phyloP scores from a whole-genome alignment of 495 filamentous ascomycete genomes.

The Hypoxylon cercidicola region DNA sequence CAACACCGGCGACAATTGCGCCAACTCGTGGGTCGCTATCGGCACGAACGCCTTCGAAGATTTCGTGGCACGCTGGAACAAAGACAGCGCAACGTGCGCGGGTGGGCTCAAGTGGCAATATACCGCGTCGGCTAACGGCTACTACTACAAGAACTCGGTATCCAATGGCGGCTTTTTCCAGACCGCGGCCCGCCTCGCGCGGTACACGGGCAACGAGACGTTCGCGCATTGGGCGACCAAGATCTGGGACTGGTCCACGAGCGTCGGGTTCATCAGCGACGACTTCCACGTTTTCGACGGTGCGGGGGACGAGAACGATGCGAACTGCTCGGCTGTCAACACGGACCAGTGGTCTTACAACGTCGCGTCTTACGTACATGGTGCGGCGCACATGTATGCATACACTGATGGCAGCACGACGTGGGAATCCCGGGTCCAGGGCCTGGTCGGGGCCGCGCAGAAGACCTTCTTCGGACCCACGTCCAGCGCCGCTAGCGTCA shows the following conservation, averaged over 20 bases:
- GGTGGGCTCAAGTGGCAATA: constrained; percentile 91
- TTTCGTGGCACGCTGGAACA: constrained; percentile 73
- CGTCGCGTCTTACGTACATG: constrained; percentile 75
- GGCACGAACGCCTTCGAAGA: constrained; percentile 81
- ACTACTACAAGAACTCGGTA: constrained; percentile 82
- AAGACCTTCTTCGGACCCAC: constrained; percentile 66
- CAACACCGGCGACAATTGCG: constrained; percentile 62
- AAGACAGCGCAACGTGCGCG: constrained; percentile 71
- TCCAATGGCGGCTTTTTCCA: constrained; percentile 84
- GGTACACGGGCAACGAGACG: constrained; percentile 79
- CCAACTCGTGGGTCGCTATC: constrained; percentile 78
- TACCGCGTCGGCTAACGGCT: constrained; percentile 78
- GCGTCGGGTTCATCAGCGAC: constrained; percentile 68
- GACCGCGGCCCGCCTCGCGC: constrained; percentile 76
- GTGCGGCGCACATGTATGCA: constrained; percentile 83
- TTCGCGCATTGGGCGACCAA: constrained; percentile 79
- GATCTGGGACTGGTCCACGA: constrained; percentile 74
- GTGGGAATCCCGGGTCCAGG: constrained; percentile 69
- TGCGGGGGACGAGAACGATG: constrained; percentile 64
- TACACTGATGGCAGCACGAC: constrained; percentile 61
- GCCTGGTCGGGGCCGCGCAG: constrained; percentile 62
- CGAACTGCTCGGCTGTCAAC: constrained; percentile 69
- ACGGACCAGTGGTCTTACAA: constrained; percentile 81
- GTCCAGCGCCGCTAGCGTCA: constrained; percentile 61
- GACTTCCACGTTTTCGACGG: constrained; percentile 77